Conservation (phyloP, 371 early-diverging fungal genomes). For the Mucor lusitanicus region DNA sequence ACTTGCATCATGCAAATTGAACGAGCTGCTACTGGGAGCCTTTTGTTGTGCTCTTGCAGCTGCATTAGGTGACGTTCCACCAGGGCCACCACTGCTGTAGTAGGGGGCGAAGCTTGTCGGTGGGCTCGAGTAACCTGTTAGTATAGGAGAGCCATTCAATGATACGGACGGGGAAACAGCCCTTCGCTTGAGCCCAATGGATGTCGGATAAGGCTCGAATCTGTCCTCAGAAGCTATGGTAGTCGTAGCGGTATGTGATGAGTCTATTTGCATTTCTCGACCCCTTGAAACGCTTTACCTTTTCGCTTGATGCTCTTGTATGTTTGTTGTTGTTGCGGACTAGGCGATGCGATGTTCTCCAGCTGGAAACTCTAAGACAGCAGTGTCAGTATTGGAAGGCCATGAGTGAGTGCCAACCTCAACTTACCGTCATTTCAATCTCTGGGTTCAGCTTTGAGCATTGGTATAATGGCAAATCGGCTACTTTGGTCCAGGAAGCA, state of each 20-base stretch:
- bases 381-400: neutral
- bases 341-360: conserved; percentile 38
- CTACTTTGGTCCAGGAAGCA: conserved; percentile 41
- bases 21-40: conserved; percentile 19
- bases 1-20: conserved; percentile 49
- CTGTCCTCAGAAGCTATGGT: conserved; percentile 40
- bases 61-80: conserved; percentile 23
- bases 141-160: conserved; percentile 41
- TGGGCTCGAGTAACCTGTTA: conserved; percentile 40
- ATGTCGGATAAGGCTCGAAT: conserved; percentile 36
- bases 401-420: neutral
- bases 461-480: conserved; percentile 33
- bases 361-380: conserved; percentile 38
- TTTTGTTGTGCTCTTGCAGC: conserved; percentile 29
- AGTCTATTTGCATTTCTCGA: neutral
- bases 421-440: conserved; percentile 45
- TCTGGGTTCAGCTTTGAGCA: conserved; percentile 50
- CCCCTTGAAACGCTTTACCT: conserved; percentile 25
- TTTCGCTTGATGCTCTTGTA: conserved; percentile 42
- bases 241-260: neutral
- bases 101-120: conserved; percentile 27
- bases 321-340: conserved; percentile 15
- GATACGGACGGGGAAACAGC: conserved; percentile 52
- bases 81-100: conserved; percentile 10
- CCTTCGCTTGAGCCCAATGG: conserved; percentile 37